Evolutionary conservation across 2,329 filamentous ascomycete species (phyloP), one percentile per base, ranked within the genome.

Genomic region (Didymella exigua): DNA sequence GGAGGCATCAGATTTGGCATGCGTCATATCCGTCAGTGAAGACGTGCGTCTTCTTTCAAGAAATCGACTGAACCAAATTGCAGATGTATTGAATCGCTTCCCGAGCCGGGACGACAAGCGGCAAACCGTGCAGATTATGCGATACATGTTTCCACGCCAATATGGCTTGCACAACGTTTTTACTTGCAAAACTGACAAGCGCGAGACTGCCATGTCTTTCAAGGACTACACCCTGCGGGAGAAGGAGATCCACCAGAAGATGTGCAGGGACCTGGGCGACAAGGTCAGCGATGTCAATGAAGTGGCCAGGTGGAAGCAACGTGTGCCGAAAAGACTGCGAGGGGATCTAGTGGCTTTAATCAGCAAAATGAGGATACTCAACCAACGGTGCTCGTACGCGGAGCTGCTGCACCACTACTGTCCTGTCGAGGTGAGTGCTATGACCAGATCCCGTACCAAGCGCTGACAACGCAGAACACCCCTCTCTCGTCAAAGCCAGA

Each of bases 141-240:
- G 93, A 80, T 93, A 98, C 74, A 87, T 99, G 1, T 99, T 99
- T 65, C 95, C 95, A 27, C 83, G 88, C 10, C 93, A 98, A 68
- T 98, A 96, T 68, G 85, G 86, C 13, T 78, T 99, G 3, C 91
- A 96, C 69, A 99, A 98, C 74, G 91, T 89, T n/a, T 97, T 98
- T 70, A 91, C 87, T 0, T 90, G 87, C 5, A 76, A 79, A 3
- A 81, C 89, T 14, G 83, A 95, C 70, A 71, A 70, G 19, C 82
- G 77, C 43, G 84, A 90, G 66, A 93, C 88, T 0, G 79, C 85
- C 0, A 89, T 93, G 64, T 84, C 83, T 23, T 87, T 93, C 67
- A 90, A 91, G 67, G 92, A 96, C 72, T 96, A 96, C 70, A 93
- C 89, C 0, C 73, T 91, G 10, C 87, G 93, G 16, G 93, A 98